A percentile compares a stretch with the other conserved stretches of the same genome.
Evolutionary conservation across 2,329 filamentous ascomycete species (phyloP).

Genomic region (Talaromyces sp.): DNA sequence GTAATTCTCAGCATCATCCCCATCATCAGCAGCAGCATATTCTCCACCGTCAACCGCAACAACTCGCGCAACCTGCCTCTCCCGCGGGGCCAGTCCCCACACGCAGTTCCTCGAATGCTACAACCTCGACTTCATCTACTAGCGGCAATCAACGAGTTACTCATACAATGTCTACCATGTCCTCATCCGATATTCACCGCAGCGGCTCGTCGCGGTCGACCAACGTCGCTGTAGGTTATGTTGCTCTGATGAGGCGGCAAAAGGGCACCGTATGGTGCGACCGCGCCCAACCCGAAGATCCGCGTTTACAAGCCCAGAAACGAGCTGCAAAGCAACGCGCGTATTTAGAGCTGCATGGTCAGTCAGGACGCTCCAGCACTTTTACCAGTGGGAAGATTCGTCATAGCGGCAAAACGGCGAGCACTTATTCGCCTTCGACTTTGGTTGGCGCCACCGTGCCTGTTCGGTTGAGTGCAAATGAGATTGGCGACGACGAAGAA

Average conservation of each 20-base stretch:
- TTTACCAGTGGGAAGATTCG: slow-evolving; percentile 73
- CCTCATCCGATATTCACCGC: slow-evolving; percentile 50
- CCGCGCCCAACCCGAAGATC: slow-evolving; percentile 85
- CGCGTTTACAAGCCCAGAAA: slow-evolving; percentile 74
- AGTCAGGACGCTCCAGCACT: slow-evolving; percentile 57
- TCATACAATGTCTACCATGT: slow-evolving; percentile 24
- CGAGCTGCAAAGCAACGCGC: slow-evolving; percentile 82
- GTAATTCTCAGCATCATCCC: slow-evolving; percentile 3
- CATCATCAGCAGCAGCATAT: slow-evolving; percentile 19
- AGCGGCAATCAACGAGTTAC: slow-evolving; percentile 27
- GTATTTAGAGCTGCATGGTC: slow-evolving; percentile 72
- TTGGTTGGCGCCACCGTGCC: slow-evolving; percentile 75
- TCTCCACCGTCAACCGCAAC: slow-evolving; percentile 22
- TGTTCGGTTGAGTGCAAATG: slow-evolving; percentile 86
- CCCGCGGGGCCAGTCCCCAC: slow-evolving; percentile 19
- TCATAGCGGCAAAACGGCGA: slow-evolving; percentile 71
- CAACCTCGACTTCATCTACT: slow-evolving; percentile 38
- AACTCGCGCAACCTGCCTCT: slow-evolving; percentile 4
- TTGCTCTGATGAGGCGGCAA: slow-evolving; percentile 91
- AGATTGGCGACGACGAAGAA: slow-evolving; percentile 83
- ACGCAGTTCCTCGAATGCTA: slow-evolving; percentile 37
- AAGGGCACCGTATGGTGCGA: slow-evolving; percentile 99
- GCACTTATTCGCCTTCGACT: slow-evolving; percentile 74
- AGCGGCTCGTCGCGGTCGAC: slow-evolving; percentile 77
- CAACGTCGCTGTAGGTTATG: slow-evolving; percentile 68